Evolutionary conservation across 768 basidiomycete genomes (phyloP).

Genomic region (Panus rudis): DNA sequence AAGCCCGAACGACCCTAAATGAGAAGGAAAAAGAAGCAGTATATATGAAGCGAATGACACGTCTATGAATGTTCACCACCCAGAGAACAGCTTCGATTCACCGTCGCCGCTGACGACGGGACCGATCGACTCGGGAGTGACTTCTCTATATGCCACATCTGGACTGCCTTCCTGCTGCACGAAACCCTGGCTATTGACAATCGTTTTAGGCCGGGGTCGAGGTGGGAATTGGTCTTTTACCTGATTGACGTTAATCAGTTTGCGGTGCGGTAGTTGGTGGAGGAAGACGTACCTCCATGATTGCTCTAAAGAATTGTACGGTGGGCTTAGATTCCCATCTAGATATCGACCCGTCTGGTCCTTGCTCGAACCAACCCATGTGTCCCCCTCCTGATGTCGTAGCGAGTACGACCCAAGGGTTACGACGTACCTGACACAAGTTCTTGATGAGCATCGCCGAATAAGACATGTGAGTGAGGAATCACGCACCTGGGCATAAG

Average conservation of each 20-base stretch:
- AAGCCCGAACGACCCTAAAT: too few species aligned
- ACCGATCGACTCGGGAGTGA: slow-evolving; percentile 6
- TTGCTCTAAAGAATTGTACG: slow-evolving; percentile 13
- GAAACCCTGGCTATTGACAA: slow-evolving; percentile 4
- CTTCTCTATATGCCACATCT: slow-evolving; percentile 15
- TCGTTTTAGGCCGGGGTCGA: slow-evolving; percentile 4
- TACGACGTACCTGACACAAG: slow-evolving; percentile 5
- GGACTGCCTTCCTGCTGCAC: slow-evolving; percentile 9
- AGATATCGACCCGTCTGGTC: slow-evolving; percentile 4
- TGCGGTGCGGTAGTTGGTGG: not conserved
- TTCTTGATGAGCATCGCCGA: not conserved
- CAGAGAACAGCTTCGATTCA: slow-evolving; percentile 16
- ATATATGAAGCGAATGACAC: too few species aligned
- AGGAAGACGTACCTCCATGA: slow-evolving; percentile 12
- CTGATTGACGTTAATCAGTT: not conserved
- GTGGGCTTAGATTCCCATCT: slow-evolving; percentile 20
- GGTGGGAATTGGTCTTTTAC: slow-evolving; percentile 7
- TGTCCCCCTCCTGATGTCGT: slow-evolving; percentile 17
- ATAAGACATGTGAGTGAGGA: not conserved
- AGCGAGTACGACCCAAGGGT: slow-evolving; percentile 15
- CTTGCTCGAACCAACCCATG: slow-evolving; percentile 19
- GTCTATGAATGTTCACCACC: too few species aligned
- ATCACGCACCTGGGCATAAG: slow-evolving; percentile 7
- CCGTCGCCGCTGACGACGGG: slow-evolving; percentile 12
- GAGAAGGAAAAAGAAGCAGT: too few species aligned